Conservation (phyloP, 2,329 filamentous ascomycete species). For the Alternaria ethzedia region DNA sequence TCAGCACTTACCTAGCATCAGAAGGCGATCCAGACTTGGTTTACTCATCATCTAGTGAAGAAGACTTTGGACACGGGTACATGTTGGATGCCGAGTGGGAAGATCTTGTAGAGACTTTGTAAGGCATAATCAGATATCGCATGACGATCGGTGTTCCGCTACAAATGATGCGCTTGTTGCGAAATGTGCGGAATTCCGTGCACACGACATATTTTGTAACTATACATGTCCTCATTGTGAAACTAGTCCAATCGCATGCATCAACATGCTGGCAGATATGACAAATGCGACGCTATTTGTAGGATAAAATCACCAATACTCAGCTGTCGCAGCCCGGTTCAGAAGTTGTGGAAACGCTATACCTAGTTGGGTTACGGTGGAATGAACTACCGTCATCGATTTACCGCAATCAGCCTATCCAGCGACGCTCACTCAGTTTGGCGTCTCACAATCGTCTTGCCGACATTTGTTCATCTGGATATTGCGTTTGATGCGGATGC, state of each 20-base stretch:
- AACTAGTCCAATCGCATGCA: background rate
- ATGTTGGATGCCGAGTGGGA: background rate
- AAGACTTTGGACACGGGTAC: background rate
- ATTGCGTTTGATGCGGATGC: background rate
- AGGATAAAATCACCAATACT: background rate
- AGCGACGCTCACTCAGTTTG: background rate
- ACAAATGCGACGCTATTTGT: background rate
- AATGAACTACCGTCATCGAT: constrained; percentile 15
- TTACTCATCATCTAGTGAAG: background rate
- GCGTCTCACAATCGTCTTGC: background rate
- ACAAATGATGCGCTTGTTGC: background rate
- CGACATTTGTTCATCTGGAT: background rate
- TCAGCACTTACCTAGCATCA: background rate
- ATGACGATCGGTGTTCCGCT: background rate
- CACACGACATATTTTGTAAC: background rate
- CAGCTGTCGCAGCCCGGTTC: background rate
- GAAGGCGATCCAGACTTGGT: background rate
- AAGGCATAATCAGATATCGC: background rate
- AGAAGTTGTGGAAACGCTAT: constrained; percentile 2
- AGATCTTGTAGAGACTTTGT: background rate
- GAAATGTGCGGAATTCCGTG: background rate
- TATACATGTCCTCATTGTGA: background rate
- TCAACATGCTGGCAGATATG: background rate
- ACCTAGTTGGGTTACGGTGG: background rate
- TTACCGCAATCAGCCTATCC: background rate